Percentiles rank a stretch among this genome's conserved stretches.
These are phyloP conservation scores for Aspergillus versicolor DNA, from an alignment of 2,329 filamentous ascomycete species.

Conservation along the genomic window DNA sequence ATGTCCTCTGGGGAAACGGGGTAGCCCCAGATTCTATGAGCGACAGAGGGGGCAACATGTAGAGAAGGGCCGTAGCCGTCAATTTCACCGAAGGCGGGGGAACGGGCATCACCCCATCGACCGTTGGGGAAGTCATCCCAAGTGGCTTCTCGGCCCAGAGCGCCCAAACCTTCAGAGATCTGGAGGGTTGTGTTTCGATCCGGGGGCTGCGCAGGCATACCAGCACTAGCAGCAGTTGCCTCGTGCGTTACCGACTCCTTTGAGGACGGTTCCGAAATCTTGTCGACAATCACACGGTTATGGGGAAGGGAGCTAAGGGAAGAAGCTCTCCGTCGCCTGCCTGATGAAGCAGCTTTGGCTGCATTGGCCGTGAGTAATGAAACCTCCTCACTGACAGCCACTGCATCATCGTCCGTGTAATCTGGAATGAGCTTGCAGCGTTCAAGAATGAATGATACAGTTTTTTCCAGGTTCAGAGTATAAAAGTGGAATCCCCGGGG, in stretches of 20 bases:
- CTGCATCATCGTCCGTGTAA: slow-evolving; percentile 50
- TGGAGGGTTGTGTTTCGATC: slow-evolving; percentile 81
- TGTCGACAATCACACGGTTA: slow-evolving; percentile 81
- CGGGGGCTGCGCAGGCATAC: slow-evolving; percentile 68
- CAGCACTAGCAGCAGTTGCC: slow-evolving; percentile 73
- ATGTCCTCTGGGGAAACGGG: slow-evolving; percentile 72
- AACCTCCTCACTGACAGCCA: slow-evolving; percentile 37
- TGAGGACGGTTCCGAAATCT: slow-evolving; percentile 38
- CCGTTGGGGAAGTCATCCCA: slow-evolving; percentile 99
- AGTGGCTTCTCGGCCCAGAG: slow-evolving; percentile 87
- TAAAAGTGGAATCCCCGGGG: slow-evolving; percentile 94
- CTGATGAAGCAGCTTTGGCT: slow-evolving; percentile 33
- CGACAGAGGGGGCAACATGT: slow-evolving; percentile 83
- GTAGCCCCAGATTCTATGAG: slow-evolving; percentile 79
- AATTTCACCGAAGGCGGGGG: slow-evolving; percentile 92
- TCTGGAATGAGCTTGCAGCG: slow-evolving; percentile 75
- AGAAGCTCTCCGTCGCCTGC: slow-evolving; percentile 66
- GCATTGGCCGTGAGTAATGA: slow-evolving; percentile 23
- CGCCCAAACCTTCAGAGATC: slow-evolving; percentile 90
- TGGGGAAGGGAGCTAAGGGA: slow-evolving; percentile 80
- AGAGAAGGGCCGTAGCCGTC: slow-evolving; percentile 97
- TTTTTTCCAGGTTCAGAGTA: slow-evolving; percentile 93
- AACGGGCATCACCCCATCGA: slow-evolving; percentile 88
- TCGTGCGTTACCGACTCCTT: slow-evolving; percentile 53
- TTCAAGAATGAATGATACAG: slow-evolving; percentile 89